Conservation (phyloP, 371 early-diverging fungal genomes). For the Sporodiniella umbellata region DNA sequence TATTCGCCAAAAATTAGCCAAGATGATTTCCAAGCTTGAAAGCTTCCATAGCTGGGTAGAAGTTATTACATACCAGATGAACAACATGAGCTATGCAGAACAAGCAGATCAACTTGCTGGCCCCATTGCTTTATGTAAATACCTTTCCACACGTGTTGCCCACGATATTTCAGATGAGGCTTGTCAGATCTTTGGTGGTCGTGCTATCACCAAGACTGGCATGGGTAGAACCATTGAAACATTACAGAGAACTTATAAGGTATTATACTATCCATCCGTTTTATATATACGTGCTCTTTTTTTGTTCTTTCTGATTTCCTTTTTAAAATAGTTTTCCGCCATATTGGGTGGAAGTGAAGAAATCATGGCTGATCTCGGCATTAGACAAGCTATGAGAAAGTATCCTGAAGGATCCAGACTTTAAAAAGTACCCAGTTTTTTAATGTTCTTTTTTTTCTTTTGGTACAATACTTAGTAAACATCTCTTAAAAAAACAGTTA, state of each 20-base stretch:
- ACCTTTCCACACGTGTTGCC: conserved; percentile 49
- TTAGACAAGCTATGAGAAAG: conserved; percentile 35
- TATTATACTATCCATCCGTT: no score
- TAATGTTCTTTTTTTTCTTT: background rate
- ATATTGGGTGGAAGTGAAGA: conserved; percentile 87
- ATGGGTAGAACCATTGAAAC: conserved; percentile 53
- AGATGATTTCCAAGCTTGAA: conserved; percentile 63
- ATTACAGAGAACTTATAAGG: conserved; percentile 53
- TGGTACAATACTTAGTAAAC: no score
- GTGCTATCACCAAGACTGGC: conserved; percentile 57
- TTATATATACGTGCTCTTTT: conserved; percentile 52
- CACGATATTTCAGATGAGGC: conserved; percentile 57
- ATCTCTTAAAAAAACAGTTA: no score
- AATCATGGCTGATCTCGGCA: conserved; percentile 42
- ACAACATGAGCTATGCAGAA: conserved; percentile 51
- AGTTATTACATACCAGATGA: conserved; percentile 59
- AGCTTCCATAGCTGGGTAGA: conserved; percentile 54
- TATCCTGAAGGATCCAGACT: conserved; percentile 34
- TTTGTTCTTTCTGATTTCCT: conserved; percentile 64
- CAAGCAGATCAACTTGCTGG: conserved; percentile 61
- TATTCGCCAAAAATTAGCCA: conserved; percentile 63
- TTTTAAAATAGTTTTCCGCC: conserved; percentile 63
- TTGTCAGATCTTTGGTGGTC: conserved; percentile 66
- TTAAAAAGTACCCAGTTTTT: no score
- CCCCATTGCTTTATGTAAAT: conserved; percentile 60